These are phyloP conservation scores for Vickermania ingenoplastis DNA, from an alignment of 208 protist genomes.

Conservation along the genomic window DNA sequence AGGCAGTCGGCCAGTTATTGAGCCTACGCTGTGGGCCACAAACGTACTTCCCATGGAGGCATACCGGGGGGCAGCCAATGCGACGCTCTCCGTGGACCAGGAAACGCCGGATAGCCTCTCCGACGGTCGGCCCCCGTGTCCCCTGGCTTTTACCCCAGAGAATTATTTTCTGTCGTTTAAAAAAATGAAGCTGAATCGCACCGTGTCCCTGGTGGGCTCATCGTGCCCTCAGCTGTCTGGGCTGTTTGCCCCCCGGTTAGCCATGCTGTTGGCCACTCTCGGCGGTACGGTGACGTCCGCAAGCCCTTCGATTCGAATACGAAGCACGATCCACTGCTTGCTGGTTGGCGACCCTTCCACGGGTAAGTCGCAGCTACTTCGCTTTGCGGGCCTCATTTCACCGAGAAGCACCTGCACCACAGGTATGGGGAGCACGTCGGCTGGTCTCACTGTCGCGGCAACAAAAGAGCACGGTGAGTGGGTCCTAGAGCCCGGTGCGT, in stretches of 20 bases:
- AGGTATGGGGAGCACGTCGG: conserved; percentile 85
- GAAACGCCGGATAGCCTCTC: neutral
- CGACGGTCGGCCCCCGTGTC: conserved; percentile 12
- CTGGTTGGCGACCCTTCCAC: conserved; percentile 98
- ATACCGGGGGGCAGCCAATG: conserved; percentile 40
- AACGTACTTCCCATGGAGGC: conserved; percentile 73
- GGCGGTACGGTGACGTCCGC: conserved; percentile 54
- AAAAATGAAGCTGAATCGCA: conserved; percentile 31
- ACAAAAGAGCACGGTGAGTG: conserved; percentile 85
- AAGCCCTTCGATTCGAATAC: conserved; percentile 53
- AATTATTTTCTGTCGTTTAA: conserved; percentile 58
- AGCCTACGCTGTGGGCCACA: conserved; percentile 69
- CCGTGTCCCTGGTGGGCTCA: conserved; percentile 39
- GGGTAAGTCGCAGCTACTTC: conserved; percentile 92
- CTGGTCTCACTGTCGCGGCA: conserved; percentile 87
- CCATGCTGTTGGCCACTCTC: conserved; percentile 62
- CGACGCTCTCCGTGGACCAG: conserved; percentile 4
- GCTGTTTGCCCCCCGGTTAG: conserved; percentile 72
- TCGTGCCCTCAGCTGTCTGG: conserved; percentile 70
- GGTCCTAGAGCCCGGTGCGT: conserved; percentile 93
- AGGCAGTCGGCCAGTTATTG: conserved; percentile 54
- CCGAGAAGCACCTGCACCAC: conserved; percentile 84
- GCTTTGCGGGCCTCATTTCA: conserved; percentile 66
- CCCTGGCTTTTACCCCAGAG: conserved; percentile 75
- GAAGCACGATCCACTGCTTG: conserved; percentile 95